These are phyloP conservation scores for Perilla frutescens DNA, from an alignment of 257 asterid species.

Conservation along the genomic window DNA sequence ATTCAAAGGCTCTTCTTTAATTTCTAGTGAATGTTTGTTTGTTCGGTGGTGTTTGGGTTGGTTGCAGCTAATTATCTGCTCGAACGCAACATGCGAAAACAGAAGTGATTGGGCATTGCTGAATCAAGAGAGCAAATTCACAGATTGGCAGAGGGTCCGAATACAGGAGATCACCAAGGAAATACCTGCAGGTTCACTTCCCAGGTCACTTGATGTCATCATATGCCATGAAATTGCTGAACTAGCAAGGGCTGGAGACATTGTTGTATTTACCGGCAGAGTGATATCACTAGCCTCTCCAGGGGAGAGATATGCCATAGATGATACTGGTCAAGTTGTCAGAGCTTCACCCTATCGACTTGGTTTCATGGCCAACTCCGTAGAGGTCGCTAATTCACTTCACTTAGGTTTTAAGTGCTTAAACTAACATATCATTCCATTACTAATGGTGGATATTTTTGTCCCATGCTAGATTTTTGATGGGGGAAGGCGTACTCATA, in stretches of 20 bases:
- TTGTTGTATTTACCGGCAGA: constrained; percentile 86
- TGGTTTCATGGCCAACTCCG: constrained; percentile 95
- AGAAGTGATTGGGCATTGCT: constrained; percentile 85
- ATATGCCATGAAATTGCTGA: constrained; percentile 93
- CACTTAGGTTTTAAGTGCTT: not conserved
- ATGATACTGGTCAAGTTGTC: constrained; percentile 72
- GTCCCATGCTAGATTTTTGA: constrained; percentile 66
- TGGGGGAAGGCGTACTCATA: constrained; percentile 77
- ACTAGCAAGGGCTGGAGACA: constrained; percentile 98
- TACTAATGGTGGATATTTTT: constrained; percentile 14
- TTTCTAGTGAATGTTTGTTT: no score
- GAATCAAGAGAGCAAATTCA: constrained; percentile 96
- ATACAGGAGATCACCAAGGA: constrained; percentile 97
- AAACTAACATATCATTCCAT: not conserved
- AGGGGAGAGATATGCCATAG: constrained; percentile 87
- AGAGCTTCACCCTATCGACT: constrained; percentile 93
- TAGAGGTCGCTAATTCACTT: constrained; percentile 89
- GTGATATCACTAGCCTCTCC: constrained; percentile 94
- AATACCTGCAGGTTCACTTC: constrained; percentile 98
- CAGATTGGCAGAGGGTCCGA: constrained; percentile 99
- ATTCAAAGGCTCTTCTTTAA: no score
- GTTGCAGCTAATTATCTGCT: constrained; percentile 92
- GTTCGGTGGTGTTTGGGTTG: not conserved
- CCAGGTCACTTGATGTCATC: constrained; percentile 96
- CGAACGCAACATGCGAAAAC: constrained; percentile 90